Evolutionary conservation across 2,329 filamentous ascomycete species (phyloP).

Genomic region (Pseudonectria foliicola): DNA sequence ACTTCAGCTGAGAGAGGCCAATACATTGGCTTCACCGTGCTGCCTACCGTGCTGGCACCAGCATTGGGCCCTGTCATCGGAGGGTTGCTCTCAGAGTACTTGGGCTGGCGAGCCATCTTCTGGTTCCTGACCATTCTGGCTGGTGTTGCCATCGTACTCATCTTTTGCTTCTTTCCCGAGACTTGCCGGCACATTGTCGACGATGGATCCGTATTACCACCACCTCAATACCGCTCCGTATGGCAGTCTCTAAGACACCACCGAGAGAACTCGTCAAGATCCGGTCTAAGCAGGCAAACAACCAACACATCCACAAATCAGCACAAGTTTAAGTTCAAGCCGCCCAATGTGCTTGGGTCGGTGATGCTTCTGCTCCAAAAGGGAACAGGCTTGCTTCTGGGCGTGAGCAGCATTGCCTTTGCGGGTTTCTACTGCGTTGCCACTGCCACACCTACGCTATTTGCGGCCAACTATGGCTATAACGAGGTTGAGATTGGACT

Average conservation of each 20-base stretch:
- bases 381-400: slow-evolving; percentile 37
- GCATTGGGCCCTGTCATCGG: slow-evolving; percentile 50
- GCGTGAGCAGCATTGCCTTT: slow-evolving; percentile 38
- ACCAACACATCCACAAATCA: slow-evolving; percentile 11
- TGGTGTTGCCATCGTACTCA: slow-evolving; percentile 32
- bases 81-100: slow-evolving; percentile 47
- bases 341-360: slow-evolving; percentile 35
- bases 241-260: slow-evolving; percentile 23
- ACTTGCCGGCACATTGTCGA: slow-evolving; percentile 43
- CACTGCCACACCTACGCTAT: slow-evolving; percentile 36
- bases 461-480: slow-evolving; percentile 50
- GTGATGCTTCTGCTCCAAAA: slow-evolving; percentile 34
- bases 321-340: slow-evolving; percentile 28
- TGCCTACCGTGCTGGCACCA: slow-evolving; percentile 41
- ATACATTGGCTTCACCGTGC: slow-evolving; percentile 47
- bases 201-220: slow-evolving; percentile 42
- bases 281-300: slow-evolving; percentile 5
- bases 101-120: slow-evolving; percentile 55
- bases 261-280: slow-evolving; percentile 4
- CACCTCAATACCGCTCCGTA: slow-evolving; percentile 28
- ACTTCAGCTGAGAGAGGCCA: slow-evolving; percentile 55
- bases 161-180: slow-evolving; percentile 47
- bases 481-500: slow-evolving; percentile 48
- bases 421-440: slow-evolving; percentile 43
- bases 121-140: slow-evolving; percentile 51